Conservation (phyloP, 2,329 filamentous ascomycete genomes). For the Tothia fuscella region DNA sequence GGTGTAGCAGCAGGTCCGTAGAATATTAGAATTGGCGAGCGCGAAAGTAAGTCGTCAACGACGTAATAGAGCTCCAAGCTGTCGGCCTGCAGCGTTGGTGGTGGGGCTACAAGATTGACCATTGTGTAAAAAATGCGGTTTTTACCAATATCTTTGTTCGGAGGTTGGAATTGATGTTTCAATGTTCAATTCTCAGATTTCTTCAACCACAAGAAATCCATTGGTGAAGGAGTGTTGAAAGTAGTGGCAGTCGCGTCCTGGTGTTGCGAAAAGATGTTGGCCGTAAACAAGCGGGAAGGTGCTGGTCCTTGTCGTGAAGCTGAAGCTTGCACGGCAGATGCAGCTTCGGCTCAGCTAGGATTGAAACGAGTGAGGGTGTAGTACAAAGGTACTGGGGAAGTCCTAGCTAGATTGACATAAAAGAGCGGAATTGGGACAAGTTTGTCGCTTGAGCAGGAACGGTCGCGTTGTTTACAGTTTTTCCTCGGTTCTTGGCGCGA, state of each 20-base stretch:
- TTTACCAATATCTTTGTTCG: too few relatives aligned
- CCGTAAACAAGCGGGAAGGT: background rate
- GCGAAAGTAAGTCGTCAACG: constrained; percentile 69
- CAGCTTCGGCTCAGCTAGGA: background rate
- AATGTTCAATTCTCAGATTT: too few relatives aligned
- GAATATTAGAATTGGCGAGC: constrained; percentile 78
- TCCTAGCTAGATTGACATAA: background rate
- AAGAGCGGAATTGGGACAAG: too few relatives aligned
- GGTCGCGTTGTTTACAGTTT: too few relatives aligned
- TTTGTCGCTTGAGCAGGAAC: too few relatives aligned
- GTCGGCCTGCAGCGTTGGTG: constrained; percentile 64
- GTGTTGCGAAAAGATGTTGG: too few relatives aligned
- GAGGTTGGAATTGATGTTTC: too few relatives aligned
- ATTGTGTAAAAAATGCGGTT: too few relatives aligned
- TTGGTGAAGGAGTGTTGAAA: too few relatives aligned
- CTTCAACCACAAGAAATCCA: too few relatives aligned
- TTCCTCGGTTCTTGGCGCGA: too few relatives aligned
- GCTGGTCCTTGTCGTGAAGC: background rate
- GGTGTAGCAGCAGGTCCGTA: constrained; percentile 83
- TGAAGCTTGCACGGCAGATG: background rate
- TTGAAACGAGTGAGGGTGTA: background rate
- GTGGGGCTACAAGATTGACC: constrained; percentile 70
- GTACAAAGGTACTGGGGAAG: background rate
- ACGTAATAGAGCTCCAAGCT: constrained; percentile 80
- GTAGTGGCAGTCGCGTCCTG: too few relatives aligned